phyloP scores from a whole-genome alignment of 148 eudicot species.

The Rhododendron ovatum region DNA sequence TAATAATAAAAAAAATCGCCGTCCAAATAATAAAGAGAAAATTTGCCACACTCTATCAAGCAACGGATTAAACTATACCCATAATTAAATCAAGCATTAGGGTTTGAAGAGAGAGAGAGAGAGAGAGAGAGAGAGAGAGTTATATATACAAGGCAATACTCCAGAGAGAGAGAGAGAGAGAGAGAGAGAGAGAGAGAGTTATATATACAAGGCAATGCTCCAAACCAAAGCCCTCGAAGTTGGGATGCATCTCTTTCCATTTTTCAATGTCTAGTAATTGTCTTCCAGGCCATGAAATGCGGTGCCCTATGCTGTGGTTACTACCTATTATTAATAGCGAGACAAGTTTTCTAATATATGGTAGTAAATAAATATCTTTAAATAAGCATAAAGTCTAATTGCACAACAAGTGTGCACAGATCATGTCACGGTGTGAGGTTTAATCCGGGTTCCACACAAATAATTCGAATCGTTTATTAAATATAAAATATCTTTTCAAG shows the following conservation, averaged over 20 bases:
- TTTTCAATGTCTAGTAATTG: conserved; percentile 10
- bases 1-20: too few relatives aligned
- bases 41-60: background rate
- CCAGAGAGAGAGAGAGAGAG: background rate
- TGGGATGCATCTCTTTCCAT: conserved; percentile 10
- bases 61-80: background rate
- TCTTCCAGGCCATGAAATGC: background rate
- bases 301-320: background rate
- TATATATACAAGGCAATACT: background rate
- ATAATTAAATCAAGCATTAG: background rate
- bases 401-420: too few relatives aligned
- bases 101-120: background rate
- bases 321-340: background rate
- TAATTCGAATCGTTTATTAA: too few relatives aligned
- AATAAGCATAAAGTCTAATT: background rate
- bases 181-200: background rate
- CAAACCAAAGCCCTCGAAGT: conserved; percentile 17
- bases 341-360: background rate
- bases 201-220: background rate
- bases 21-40: background rate
- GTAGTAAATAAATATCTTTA: background rate
- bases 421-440: too few relatives aligned
- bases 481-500: too few relatives aligned
- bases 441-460: too few relatives aligned
- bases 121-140: conserved; percentile 4